Conservation (phyloP, 2,329 filamentous ascomycete genomes). For the Fusarium multiceps region DNA sequence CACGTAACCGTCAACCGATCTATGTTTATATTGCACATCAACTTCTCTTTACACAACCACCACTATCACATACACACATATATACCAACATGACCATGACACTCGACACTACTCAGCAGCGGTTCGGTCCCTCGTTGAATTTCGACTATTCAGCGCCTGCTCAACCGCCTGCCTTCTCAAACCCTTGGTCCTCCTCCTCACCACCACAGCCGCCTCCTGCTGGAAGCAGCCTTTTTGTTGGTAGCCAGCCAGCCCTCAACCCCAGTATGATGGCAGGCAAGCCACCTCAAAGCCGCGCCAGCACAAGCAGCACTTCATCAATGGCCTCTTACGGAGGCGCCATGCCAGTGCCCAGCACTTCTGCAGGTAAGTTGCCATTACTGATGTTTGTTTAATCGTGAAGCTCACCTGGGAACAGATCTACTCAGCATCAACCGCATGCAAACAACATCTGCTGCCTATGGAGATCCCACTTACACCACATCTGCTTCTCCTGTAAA, state of each 20-base stretch:
- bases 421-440: constrained; percentile 75
- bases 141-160: constrained; percentile 75
- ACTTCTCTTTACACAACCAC: constrained; percentile 26
- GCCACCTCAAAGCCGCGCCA: constrained; percentile 62
- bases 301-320: constrained; percentile 66
- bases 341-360: constrained; percentile 77
- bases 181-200: constrained; percentile 80
- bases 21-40: constrained; percentile 42
- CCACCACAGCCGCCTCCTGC: constrained; percentile 57
- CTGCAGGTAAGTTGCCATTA: constrained; percentile 67
- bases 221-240: constrained; percentile 72
- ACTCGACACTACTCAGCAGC: constrained; percentile 87
- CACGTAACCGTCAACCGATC: constrained; percentile 37
- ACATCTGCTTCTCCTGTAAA: constrained; percentile 74
- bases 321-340: constrained; percentile 78
- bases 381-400: constrained; percentile 41
- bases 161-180: constrained; percentile 81
- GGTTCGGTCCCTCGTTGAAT: constrained; percentile 77
- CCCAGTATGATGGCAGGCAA: constrained; percentile 64
- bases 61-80: constrained; percentile 58
- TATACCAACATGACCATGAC: constrained; percentile 87
- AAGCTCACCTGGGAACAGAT: constrained; percentile 75
- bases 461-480: constrained; percentile 76
- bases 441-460: constrained; percentile 71
- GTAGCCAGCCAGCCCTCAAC: constrained; percentile 66